Evolutionary conservation across 495 filamentous ascomycete species (phyloP), one percentile per base, ranked within the genome.

Genomic region (Neurospora sp.): DNA sequence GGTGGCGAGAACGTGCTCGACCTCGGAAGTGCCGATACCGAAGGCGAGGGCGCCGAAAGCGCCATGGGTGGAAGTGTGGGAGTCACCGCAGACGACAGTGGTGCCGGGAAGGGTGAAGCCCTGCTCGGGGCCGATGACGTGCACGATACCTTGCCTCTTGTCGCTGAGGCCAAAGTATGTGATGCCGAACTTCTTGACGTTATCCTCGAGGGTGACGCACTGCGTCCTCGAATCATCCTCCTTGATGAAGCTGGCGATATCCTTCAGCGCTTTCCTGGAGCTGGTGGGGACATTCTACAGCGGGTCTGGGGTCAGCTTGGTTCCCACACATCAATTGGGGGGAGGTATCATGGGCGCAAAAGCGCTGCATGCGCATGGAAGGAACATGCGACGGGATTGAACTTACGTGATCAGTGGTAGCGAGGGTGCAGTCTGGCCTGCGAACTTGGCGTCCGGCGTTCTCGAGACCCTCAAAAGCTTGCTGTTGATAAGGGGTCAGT

Each of bases 81-180:
- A 94, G 87, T 99, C 96, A 78, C 96, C 96, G 80, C 96, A 99
- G 74, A 99, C 96, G 38, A 99, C 92, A 20, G 96, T 99, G 42
- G 96, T 98, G 73, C 94, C 96, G 10, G 96, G 96, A 20, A 99
- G 92, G 44, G 96, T 99, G 86, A 99, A 99, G 74, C 96, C 96
- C 82, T 99, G 96, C 86, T 99, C 96, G 48, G 96, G 96, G n/a
- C 96, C 96, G 77, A 99, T 97, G 79, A 99, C 92, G 83, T 99
- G 96, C 54, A 99, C 96, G 79, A 99, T 99, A 76, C 96, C 96
- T 85, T 99, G 96, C 39, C 96, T 89, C 86, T 97, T 97, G 83
- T 98, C 96, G 48, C 90, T 94, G 74, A 99, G 90, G 70, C 96
- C 96, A 77, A 99, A 99, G 84, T 98, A 99, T 79, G 96, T 98